Evolutionary conservation across 805 yeast species (phyloP), one percentile per base, ranked within the genome.

Genomic region (Ogataea degrootiae): DNA sequence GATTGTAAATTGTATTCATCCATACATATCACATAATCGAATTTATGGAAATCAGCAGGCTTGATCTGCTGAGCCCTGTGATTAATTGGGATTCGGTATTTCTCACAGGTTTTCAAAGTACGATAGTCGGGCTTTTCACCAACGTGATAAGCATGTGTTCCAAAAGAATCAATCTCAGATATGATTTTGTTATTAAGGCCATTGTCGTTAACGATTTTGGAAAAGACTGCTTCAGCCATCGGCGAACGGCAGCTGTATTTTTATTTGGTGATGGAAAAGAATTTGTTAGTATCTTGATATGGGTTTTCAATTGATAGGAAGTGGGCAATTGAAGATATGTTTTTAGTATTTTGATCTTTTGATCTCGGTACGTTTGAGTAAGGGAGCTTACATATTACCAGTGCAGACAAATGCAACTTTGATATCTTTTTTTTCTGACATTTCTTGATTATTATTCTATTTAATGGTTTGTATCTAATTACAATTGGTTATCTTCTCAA

Each of bases 151-250:
- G 84, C 85, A 9, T 87, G 81, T 0, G 97, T 89, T 15, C 97
- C 98, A 66, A 83, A 91, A 0, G 97, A 89, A 60, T 91, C 97
- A 33, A 89, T 83, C 16, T 61, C 61, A 0, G 69, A 9, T 26
- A 26, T 61, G 51, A 90, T 78, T n/a, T 61, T 61, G 16, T 62
- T 66, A 34, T 51, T 59, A 29, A 71, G 64, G 0, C 83, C 83
- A 19, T 67, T 64, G 39, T 77, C 62, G 39, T 78, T 64, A 9
- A 87, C 95, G 15, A 71, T 70, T 49, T 87, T 80, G 42, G 72
- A 73, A 68, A 91, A 89, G 1, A 90, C 87, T 0, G 97, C 97
- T 62, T 92, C 97, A 0, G 98, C 97, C 98, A 91, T 92, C 14
- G 98, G 98, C 2, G 97, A 89, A 42, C 97, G 91, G 61, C 97